Evolutionary conservation across 306 rosid species (phyloP).

Genomic region (Ceratonia siliqua): DNA sequence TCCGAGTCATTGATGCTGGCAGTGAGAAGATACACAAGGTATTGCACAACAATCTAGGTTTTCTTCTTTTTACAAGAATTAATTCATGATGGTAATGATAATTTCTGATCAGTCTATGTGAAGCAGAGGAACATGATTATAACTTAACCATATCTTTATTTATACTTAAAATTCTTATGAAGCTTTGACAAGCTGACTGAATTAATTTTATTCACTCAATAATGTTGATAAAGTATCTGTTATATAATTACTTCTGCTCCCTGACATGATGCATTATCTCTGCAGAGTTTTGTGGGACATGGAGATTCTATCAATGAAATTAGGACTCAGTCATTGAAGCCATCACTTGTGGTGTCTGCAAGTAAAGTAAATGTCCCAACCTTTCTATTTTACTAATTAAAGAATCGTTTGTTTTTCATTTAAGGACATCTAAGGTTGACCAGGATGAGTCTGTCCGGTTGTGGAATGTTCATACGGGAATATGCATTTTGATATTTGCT

Average conservation of each 20-base stretch:
- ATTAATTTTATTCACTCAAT: background rate
- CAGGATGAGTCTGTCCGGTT: conserved; percentile 98
- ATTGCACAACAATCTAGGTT: background rate
- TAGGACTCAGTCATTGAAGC: conserved; percentile 81
- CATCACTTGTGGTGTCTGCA: conserved; percentile 86
- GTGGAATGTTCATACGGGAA: conserved; percentile 92
- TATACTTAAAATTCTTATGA: background rate
- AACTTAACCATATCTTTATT: background rate
- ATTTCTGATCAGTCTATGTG: conserved; percentile 14
- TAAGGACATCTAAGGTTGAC: conserved; percentile 39
- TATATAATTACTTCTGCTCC: conserved; percentile 19
- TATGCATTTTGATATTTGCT: conserved; percentile 86
- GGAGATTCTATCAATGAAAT: conserved; percentile 94
- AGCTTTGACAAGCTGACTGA: background rate
- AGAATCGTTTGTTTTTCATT: conserved; percentile 21
- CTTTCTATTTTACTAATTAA: conserved; percentile 6
- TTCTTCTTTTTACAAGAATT: background rate
- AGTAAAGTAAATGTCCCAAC: conserved; percentile 68
- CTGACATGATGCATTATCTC: conserved; percentile 3
- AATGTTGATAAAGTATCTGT: background rate
- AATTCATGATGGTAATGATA: background rate
- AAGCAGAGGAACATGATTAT: conserved; percentile 15
- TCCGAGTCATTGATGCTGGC: conserved; percentile 84
- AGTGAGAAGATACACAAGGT: conserved; percentile 90
- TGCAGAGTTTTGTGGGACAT: conserved; percentile 94